Evolutionary conservation across 768 basidiomycete species (phyloP).

Genomic region (Erythrobasidium yunnanense): DNA sequence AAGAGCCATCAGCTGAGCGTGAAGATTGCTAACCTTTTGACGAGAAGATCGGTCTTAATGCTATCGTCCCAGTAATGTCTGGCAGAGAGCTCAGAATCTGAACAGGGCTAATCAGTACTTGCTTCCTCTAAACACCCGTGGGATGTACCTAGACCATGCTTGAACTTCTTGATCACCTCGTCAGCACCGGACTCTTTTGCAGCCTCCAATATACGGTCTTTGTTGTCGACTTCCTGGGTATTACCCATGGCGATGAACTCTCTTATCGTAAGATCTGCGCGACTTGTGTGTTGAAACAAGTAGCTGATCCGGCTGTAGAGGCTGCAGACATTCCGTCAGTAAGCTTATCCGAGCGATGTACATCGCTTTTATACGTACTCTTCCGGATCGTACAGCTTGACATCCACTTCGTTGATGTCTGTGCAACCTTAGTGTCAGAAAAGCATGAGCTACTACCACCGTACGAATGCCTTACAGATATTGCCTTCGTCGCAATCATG

Average conservation of each 20-base stretch:
- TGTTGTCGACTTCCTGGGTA: background rate
- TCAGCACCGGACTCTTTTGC: background rate
- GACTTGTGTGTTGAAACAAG: background rate
- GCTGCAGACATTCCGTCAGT: background rate
- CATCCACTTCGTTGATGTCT: constrained; percentile 4
- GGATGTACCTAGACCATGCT: background rate
- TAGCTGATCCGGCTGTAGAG: background rate
- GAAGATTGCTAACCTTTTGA: background rate
- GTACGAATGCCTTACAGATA: too few relatives aligned
- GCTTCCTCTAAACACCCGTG: too few relatives aligned
- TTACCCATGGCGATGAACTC: constrained; percentile 7
- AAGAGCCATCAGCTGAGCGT: background rate
- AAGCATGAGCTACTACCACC: too few relatives aligned
- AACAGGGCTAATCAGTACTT: too few relatives aligned
- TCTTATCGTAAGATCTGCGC: background rate
- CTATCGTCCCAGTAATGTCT: too few relatives aligned
- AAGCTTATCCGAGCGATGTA: too few relatives aligned
- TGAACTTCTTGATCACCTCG: constrained; percentile 9
- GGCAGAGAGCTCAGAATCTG: too few relatives aligned
- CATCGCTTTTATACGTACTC: background rate
- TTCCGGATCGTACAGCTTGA: constrained; percentile 6
- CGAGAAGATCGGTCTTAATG: too few relatives aligned
- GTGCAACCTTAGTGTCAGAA: too few relatives aligned
- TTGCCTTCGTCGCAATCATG: constrained; percentile 10
- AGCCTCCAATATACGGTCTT: constrained; percentile 1